Evolutionary conservation across 176 grass and related monocot species (phyloP).

Genomic region (maize (Zea mays)): Zm-B73-REFERENCE-NAM-5.0 NC_050101.1:104866001-104866500

Average conservation of each 20-base stretch:
- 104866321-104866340: conserved; percentile 43
- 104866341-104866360: conserved; percentile 29
- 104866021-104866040: conserved; percentile 60
- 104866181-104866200: conserved; percentile 51
- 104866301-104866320: conserved; percentile 32
- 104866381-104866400: conserved; percentile 27
- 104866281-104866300: conserved; percentile 42
- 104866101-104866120: conserved; percentile 51
- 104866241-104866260: neutral
- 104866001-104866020: conserved; percentile 83
- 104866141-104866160: conserved; percentile 77
- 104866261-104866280: conserved; percentile 29
- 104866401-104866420: conserved; percentile 41
- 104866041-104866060: conserved; percentile 60
- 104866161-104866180: conserved; percentile 81
- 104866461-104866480: conserved; percentile 29
- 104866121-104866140: conserved; percentile 57
- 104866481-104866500: conserved; percentile 40
- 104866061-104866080: conserved; percentile 28
- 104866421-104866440: conserved; percentile 27
- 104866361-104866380: conserved; percentile 43
- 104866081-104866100: conserved; percentile 33
- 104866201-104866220: conserved; percentile 66
- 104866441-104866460: conserved; percentile 10
- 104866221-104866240: conserved; percentile 53